These are phyloP conservation scores for Ceratocystis colombiana DNA, from an alignment of 2,329 filamentous ascomycete genomes.

Conservation along the genomic window DNA sequence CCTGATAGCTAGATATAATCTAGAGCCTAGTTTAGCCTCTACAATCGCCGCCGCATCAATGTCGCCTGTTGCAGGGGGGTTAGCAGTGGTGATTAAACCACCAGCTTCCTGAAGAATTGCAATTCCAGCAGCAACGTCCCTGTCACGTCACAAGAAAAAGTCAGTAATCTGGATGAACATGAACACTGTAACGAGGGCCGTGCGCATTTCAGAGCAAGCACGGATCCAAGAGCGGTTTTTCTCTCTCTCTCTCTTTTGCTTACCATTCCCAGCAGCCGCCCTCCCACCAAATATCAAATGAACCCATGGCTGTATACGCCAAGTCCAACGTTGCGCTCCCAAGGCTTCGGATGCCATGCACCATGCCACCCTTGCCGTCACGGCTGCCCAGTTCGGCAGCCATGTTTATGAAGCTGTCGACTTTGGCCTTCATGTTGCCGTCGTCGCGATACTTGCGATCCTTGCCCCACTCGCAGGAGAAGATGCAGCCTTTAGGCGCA, in stretches of 20 bases:
- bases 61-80: slow-evolving; percentile 51
- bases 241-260: slow-evolving; percentile 27
- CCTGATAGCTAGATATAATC: slow-evolving; percentile 62
- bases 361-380: slow-evolving; percentile 63
- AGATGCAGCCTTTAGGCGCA: slow-evolving; percentile 59
- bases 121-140: slow-evolving; percentile 67
- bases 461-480: slow-evolving; percentile 72
- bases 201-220: background rate
- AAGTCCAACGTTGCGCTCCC: slow-evolving; percentile 65
- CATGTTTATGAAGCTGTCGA: slow-evolving; percentile 67
- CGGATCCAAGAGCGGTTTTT: background rate
- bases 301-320: slow-evolving; percentile 64
- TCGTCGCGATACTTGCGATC: slow-evolving; percentile 56
- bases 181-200: background rate
- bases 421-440: slow-evolving; percentile 60
- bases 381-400: slow-evolving; percentile 54
- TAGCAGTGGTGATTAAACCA: slow-evolving; percentile 62
- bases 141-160: slow-evolving; percentile 27
- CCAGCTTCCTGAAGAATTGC: slow-evolving; percentile 64
- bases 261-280: slow-evolving; percentile 73
- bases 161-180: slow-evolving; percentile 12
- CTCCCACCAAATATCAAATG: slow-evolving; percentile 76
- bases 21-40: slow-evolving; percentile 53
- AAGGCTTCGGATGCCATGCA: slow-evolving; percentile 62
- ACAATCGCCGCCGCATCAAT: slow-evolving; percentile 43